Base-by-base conservation (phyloP, 2,329 filamentous ascomycete genomes). In the Lachnellula suecica region DNA sequence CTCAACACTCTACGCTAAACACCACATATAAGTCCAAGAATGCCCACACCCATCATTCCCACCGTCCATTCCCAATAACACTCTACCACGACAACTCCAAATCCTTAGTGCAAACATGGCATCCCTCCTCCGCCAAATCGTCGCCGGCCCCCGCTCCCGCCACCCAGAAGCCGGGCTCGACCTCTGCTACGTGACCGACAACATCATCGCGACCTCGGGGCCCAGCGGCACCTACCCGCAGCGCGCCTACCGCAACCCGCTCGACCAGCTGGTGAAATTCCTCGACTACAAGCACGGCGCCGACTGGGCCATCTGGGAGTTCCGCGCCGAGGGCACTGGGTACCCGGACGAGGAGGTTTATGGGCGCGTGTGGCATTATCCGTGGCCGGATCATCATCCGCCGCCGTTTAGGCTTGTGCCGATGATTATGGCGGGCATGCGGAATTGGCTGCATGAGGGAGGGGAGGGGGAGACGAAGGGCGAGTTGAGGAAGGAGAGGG, bases 241-340 rank as follows among this genome's bases (percentile, higher is more conserved):
- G 68, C 85, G 88, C 58, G 91, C 91, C 54, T 99, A 97, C 72
- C 89, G 94, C 66, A 99, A 96, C 67, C 93, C 93, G 0, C 85
- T 96, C 45, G 87, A 95, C 66, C 82, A 87, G 35, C 83, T 99
- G 20, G 90, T 97, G 54, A 81, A 83, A 59, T 99, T 93, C 69
- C 85, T 99, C 57, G 91, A 97, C 71, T 75, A 79, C 41, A 90
- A 91, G 65, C 94, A 99, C 71, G 87, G 81, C 24, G 74, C 84
- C 23, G 76, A 94, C 58, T 99, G 94, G 94, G 85, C 88, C 3
- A 96, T 99, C 64, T 99, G 93, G 91, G 94, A 99, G 72, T 99
- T 99, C 64, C 86, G 94, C 42, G 94, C 91, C 31, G 94, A 99
- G 70, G 94, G 94, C 4, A 97, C 94, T 0, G 94, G 94, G 1